Conservation (phyloP, 257 asterid genomes). For the Scutellaria galericulata region DNA sequence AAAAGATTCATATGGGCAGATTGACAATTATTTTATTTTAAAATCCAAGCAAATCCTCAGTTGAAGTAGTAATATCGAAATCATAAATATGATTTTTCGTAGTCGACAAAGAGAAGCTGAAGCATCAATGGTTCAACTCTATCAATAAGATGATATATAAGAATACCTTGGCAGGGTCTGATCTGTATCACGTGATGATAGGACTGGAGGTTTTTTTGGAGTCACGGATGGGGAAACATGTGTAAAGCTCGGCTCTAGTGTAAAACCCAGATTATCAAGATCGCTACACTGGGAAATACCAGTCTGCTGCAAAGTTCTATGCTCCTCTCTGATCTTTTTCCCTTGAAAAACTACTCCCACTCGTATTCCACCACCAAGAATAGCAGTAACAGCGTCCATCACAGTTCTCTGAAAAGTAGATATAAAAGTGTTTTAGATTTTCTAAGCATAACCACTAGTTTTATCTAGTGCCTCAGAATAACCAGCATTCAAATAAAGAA, state of each 20-base stretch:
- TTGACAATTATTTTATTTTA: background rate
- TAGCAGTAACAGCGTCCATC: slow-evolving; percentile 73
- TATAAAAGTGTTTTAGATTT: slow-evolving; percentile 5
- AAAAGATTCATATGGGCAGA: background rate
- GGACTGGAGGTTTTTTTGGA: slow-evolving; percentile 36
- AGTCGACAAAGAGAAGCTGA: background rate
- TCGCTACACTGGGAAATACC: slow-evolving; percentile 61
- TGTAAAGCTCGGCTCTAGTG: slow-evolving; percentile 57
- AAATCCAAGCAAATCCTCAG: background rate
- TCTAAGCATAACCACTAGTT: slow-evolving; percentile 7
- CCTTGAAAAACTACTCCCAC: slow-evolving; percentile 78
- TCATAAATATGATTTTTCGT: background rate
- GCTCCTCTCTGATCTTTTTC: slow-evolving; percentile 72
- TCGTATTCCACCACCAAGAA: slow-evolving; percentile 67
- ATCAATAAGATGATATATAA: background rate
- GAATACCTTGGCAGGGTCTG: slow-evolving; percentile 48
- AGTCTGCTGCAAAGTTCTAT: slow-evolving; percentile 71
- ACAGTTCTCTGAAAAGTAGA: slow-evolving; percentile 62
- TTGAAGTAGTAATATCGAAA: background rate
- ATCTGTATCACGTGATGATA: slow-evolving; percentile 42
- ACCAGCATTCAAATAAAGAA: slow-evolving; percentile 9
- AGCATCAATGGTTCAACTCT: background rate
- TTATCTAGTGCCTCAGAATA: background rate
- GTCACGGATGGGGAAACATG: slow-evolving; percentile 42
- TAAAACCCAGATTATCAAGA: slow-evolving; percentile 67